Evolutionary conservation across 805 yeast genomes (phyloP).

Genomic region (Kluyveromyces siamensis): DNA sequence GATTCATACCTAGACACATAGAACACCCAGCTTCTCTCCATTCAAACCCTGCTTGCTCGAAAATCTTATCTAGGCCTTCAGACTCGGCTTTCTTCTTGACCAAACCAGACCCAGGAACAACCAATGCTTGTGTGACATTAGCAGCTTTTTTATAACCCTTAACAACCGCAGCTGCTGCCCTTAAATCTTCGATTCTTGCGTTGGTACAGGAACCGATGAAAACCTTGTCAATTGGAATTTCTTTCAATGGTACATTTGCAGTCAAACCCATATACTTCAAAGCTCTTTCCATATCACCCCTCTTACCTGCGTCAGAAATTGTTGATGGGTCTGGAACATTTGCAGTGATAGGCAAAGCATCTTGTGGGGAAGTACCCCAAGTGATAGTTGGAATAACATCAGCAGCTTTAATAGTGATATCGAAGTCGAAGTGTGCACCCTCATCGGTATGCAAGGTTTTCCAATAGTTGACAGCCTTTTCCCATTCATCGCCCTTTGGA

Average conservation of each 20-base stretch:
- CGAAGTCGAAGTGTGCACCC: constrained; percentile 83
- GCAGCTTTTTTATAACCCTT: constrained; percentile 82
- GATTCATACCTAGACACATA: constrained; percentile 99
- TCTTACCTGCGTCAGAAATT: constrained; percentile 61
- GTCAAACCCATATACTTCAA: constrained; percentile 83
- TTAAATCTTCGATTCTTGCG: constrained; percentile 92
- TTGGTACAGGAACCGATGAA: constrained; percentile 98
- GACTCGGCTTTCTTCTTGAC: constrained; percentile 88
- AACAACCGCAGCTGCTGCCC: constrained; percentile 91
- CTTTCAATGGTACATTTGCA: constrained; percentile 70
- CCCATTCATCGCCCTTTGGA: constrained; percentile 93
- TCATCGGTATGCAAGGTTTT: constrained; percentile 76
- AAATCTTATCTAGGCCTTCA: constrained; percentile 90
- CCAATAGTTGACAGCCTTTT: constrained; percentile 90
- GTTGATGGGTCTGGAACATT: constrained; percentile 83
- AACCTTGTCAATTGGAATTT: constrained; percentile 80
- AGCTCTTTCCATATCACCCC: constrained; percentile 84
- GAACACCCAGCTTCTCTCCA: constrained; percentile 99
- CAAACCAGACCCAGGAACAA: constrained; percentile 96
- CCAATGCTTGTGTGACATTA: constrained; percentile 71
- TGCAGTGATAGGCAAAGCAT: constrained; percentile 90
- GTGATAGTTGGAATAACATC: constrained; percentile 95
- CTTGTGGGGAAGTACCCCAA: constrained; percentile 99
- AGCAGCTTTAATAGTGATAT: constrained; percentile 66
- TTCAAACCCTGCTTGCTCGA: constrained; percentile 86